A percentile compares a stretch with the other conserved stretches of the same genome.
These are phyloP conservation scores for Leishmania gerbilli DNA, from an alignment of 208 protist species.

Conservation along the genomic window DNA sequence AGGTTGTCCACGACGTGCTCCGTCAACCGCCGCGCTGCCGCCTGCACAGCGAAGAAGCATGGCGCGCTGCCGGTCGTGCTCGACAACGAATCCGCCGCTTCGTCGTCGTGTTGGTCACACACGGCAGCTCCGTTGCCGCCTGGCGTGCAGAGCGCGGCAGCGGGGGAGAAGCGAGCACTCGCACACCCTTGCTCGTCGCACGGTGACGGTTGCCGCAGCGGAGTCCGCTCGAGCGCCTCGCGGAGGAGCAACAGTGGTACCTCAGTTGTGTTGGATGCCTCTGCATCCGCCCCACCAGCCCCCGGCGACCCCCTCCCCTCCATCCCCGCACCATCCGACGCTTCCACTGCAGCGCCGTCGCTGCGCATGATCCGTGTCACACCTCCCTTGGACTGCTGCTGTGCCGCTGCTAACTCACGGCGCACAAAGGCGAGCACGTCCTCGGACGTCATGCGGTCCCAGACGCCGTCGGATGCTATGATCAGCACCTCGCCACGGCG, in stretches of 20 bases:
- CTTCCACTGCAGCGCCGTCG: not conserved
- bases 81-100: not conserved
- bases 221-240: not conserved
- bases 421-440: conserved; percentile 62
- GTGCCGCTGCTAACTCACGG: not conserved
- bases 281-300: not conserved
- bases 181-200: not conserved
- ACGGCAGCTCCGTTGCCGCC: not conserved
- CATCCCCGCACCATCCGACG: not conserved
- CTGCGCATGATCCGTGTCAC: not conserved
- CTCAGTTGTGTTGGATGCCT: not conserved
- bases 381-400: not conserved
- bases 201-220: conserved; percentile 4
- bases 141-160: conserved; percentile 7
- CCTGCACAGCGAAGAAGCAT: conserved; percentile 17
- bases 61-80: not conserved
- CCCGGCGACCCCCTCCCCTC: not conserved
- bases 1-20: conserved; percentile 46
- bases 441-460: conserved; percentile 69
- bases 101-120: not conserved
- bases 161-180: not conserved
- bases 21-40: conserved; percentile 31
- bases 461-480: conserved; percentile 79
- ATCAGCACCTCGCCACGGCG: conserved; percentile 71
- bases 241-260: not conserved